Percentiles rank a stretch among this genome's conserved stretches.
Evolutionary conservation across 2,329 filamentous ascomycete species (phyloP).

Genomic region (Fusarium musae): DNA sequence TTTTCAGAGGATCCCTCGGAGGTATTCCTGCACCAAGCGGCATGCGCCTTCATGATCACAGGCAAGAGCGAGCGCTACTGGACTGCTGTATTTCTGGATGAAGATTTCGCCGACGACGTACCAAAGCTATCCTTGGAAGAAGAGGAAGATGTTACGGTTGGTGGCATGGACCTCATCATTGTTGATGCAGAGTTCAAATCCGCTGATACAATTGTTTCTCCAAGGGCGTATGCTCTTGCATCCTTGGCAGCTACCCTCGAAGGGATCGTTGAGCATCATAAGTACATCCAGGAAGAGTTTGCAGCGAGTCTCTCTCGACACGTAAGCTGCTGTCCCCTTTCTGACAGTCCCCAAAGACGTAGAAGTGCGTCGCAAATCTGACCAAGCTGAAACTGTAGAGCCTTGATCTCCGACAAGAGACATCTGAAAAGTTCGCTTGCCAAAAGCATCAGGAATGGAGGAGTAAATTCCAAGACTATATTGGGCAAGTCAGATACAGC

Average conservation of each 20-base stretch:
- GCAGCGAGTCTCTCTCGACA: not conserved
- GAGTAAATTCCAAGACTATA: not conserved
- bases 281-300: not conserved
- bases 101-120: not conserved
- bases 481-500: not conserved
- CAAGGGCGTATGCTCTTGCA: conserved; percentile 21
- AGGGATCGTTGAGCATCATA: not conserved
- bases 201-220: not conserved
- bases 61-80: conserved; percentile 12
- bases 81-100: conserved; percentile 1
- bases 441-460: not conserved
- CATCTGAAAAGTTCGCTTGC: not conserved
- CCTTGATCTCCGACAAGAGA: not conserved
- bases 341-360: not conserved
- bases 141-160: not conserved
- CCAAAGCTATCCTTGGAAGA: conserved; percentile 1
- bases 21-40: conserved; percentile 3
- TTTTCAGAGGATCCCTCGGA: not conserved
- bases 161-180: conserved; percentile 9
- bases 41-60: conserved; percentile 8
- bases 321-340: not conserved
- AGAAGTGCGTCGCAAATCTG: not conserved
- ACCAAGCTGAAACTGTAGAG: not conserved
- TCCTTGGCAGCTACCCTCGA: not conserved
- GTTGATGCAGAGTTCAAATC: not conserved